Percentiles rank a stretch among this genome's conserved stretches.
These are phyloP conservation scores for Diplocarpon rosae DNA, from an alignment of 2,329 filamentous ascomycete genomes.

Conservation along the genomic window DNA sequence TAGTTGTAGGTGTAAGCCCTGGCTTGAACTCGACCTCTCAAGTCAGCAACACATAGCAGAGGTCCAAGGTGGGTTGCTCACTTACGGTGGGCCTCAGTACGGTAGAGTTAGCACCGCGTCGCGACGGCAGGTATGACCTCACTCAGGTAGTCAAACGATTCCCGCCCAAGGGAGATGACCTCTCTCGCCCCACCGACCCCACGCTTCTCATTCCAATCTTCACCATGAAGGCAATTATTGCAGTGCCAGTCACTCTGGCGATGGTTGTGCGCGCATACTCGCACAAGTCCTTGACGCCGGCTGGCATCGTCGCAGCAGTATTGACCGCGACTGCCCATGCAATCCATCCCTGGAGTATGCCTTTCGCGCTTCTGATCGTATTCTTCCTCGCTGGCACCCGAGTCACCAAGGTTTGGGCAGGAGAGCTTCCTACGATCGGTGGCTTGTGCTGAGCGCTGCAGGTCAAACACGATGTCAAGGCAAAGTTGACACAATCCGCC, in stretches of 20 bases:
- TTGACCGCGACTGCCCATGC: conserved; percentile 72
- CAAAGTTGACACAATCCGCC: conserved; percentile 66
- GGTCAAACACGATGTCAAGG: conserved; percentile 83
- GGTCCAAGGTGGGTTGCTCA: too few relatives aligned
- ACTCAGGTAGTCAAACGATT: too few relatives aligned
- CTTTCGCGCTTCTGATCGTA: conserved; percentile 69
- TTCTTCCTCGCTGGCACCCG: conserved; percentile 82
- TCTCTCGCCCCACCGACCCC: background rate
- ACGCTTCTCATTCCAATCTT: background rate
- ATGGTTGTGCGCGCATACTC: conserved; percentile 58
- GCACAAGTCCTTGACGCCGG: conserved; percentile 66
- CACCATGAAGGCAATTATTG: conserved; percentile 46
- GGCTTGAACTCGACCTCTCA: too few relatives aligned
- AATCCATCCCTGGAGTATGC: conserved; percentile 86
- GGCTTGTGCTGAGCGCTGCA: conserved; percentile 29
- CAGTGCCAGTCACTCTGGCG: conserved; percentile 44
- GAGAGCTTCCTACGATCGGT: background rate
- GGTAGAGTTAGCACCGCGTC: too few relatives aligned
- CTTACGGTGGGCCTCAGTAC: too few relatives aligned
- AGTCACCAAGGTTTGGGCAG: conserved; percentile 59
- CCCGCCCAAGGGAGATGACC: background rate
- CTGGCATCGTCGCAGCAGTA: conserved; percentile 60
- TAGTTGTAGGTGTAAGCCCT: too few relatives aligned
- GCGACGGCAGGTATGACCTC: too few relatives aligned
- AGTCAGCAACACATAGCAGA: too few relatives aligned